Evolutionary conservation across 768 basidiomycete genomes (phyloP), one percentile per base, ranked within the genome.

Genomic region (Pisolithus orientalis): DNA sequence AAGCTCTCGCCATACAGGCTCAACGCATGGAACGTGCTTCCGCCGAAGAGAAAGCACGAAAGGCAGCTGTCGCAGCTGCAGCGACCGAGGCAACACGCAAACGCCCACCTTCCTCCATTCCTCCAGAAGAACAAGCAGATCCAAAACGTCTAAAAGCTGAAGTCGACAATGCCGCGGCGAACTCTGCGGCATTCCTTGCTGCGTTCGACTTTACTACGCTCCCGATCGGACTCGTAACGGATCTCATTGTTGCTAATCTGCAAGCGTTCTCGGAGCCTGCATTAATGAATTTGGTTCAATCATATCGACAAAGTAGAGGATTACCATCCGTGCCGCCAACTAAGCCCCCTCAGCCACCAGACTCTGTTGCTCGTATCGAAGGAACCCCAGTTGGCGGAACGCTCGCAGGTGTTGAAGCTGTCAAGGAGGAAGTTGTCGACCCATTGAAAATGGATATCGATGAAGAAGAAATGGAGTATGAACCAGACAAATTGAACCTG

Each of bases 381-480:
- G 46, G 34, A 11, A 52, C 54, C 39, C 45, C 39, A 11, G 65
- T 70, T 2, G 70, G 60, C 32, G 48, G 21, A 4, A 52, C 53
- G 40, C 50, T 48, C 16, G 49, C 55, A 11, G 47, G 57, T 16
- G 47, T 38, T 7, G 57, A 61, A 27, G 59, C 66, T 11, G 70
- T 83, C 34, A 84, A 83, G 64, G 80, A 82, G 28, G 89, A 91
- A 60, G 84, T 86, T 1, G 71, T 92, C 4, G 93, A 98, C 65
- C 94, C 94, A 4, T 75, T 96, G 5, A 82, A 94, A 68, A 91
- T 96, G 87, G 91, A 94, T 56, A 84, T 94, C 45, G 95, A 96
- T 65, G 90, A 95, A 59, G 91, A 93, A 42, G 91, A 92, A 61
- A 73, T 94, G 37, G 90, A 92, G 63, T 92, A 87, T 58, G 90